Base-by-base conservation (phyloP, 1,284 basidiomycete species). In the Cronartium quercuum region DNA sequence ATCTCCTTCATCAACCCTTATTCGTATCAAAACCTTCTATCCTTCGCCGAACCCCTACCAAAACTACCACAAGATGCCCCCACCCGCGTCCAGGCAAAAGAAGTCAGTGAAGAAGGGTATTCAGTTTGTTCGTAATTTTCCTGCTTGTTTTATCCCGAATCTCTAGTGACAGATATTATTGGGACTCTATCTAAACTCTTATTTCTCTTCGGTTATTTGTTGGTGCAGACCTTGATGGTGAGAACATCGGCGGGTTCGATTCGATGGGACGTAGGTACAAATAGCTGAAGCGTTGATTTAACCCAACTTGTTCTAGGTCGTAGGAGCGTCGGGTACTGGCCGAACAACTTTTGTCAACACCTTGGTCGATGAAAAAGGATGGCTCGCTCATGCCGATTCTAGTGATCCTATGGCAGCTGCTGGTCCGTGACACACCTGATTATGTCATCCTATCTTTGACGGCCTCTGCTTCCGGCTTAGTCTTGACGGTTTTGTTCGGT, bases 301-400 rank as follows among this genome's bases (percentile, higher is more conserved):
- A 35, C 7, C 34, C 18, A 3, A 34, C 60, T 13, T 61, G 24
- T 61, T 61, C 9, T 29, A 75, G 71, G 71, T 75, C 61, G 71
- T 75, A 7, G 94, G 94, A 85, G 91, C 92, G 73, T 95, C 93
- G 82, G 94, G 94, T 66, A 94, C 92, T 75, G 94, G 94, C 73
- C 91, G 94, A 76, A 97, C 94, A 76, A 98, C 94, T 68, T 97
- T 98, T 82, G 92, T 97, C 81, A 98, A 98, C 86, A 98, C 94
- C 57, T 90, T 97, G 24, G 71, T 75, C 37, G 71, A 75, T 41
- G n/a, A 67, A 66, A 75, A 67, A 41, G 71, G 71, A 61, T 75
- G 71, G 71, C 42, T 75, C 9, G 24, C 51, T 18, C 71, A 75
- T 67, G 41, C 64, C 42, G 71, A 75, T 40, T 75, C 57, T 40